Percentiles rank a stretch among this genome's conserved stretches.
phyloP scores from a whole-genome alignment of 2,329 filamentous ascomycete genomes.

The Fusarium papillatum region DNA sequence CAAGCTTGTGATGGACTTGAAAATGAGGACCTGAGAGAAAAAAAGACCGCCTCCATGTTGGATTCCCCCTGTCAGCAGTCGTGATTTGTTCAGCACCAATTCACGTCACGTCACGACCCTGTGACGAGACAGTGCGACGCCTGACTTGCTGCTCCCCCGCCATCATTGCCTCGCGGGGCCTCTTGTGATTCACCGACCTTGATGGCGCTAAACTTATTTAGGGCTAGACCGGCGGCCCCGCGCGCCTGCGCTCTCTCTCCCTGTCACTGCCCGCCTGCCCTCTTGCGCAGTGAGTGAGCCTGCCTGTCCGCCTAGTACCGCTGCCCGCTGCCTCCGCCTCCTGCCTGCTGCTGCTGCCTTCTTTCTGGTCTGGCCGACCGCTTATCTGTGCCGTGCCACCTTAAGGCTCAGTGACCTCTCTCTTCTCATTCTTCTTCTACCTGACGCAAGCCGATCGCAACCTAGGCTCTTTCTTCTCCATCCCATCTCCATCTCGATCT shows the following conservation, averaged over 20 bases:
- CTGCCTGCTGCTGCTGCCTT: conserved; percentile 25
- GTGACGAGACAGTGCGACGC: conserved; percentile 42
- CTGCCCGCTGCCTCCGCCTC: conserved; percentile 39
- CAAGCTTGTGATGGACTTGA: neutral
- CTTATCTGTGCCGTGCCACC: conserved; percentile 44
- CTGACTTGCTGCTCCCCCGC: conserved; percentile 42
- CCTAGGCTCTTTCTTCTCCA: conserved; percentile 43
- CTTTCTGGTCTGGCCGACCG: conserved; percentile 43
- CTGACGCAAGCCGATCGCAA: conserved; percentile 46
- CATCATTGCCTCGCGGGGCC: conserved; percentile 43
- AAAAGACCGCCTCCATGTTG: neutral
- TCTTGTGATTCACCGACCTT: conserved; percentile 44
- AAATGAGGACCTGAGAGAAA: neutral
- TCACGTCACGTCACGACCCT: conserved; percentile 27
- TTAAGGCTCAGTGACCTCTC: conserved; percentile 34
- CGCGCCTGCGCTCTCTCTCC: conserved; percentile 33
- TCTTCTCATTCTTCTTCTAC: conserved; percentile 44
- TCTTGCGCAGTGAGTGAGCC: conserved; percentile 22
- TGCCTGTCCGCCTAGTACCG: conserved; percentile 22
- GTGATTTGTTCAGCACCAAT: conserved; percentile 21
- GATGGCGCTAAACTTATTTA: conserved; percentile 16
- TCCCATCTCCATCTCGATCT: conserved; percentile 28
- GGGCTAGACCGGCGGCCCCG: conserved; percentile 42
- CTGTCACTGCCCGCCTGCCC: conserved; percentile 42
- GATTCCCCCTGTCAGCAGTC: neutral